Percentiles rank a stretch among this genome's conserved stretches.
Conservation (phyloP, 495 filamentous ascomycete species). For the Tuber microsphaerosporum region DNA sequence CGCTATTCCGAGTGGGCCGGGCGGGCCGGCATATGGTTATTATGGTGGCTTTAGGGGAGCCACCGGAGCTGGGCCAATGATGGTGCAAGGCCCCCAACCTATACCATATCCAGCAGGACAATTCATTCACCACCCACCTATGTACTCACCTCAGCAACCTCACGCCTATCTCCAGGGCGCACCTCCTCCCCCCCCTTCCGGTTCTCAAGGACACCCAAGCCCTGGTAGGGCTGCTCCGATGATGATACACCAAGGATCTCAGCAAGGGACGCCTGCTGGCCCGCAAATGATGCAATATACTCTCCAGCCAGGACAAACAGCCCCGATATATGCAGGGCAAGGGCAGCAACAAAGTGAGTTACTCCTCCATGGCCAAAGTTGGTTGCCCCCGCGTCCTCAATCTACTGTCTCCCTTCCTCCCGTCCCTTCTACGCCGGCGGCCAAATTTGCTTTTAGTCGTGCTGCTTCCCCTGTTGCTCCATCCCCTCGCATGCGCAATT, state of each 20-base stretch:
- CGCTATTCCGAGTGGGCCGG: conserved; percentile 52
- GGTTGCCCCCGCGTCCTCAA: conserved; percentile 39
- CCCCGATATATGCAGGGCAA: conserved; percentile 39
- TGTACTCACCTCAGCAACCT: conserved; percentile 61
- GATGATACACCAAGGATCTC: conserved; percentile 58
- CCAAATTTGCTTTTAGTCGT: conserved; percentile 24
- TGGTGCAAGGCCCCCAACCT: conserved; percentile 60
- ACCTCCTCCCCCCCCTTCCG: conserved; percentile 54
- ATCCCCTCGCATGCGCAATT: conserved; percentile 31
- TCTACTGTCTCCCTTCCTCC: conserved; percentile 34
- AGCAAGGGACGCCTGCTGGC: conserved; percentile 39
- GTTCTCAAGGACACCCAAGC: conserved; percentile 54
- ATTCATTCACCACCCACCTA: conserved; percentile 48
- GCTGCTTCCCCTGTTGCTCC: conserved; percentile 30
- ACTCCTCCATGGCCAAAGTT: conserved; percentile 34
- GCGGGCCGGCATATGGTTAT: conserved; percentile 45
- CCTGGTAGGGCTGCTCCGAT: conserved; percentile 59
- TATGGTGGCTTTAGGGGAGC: conserved; percentile 50
- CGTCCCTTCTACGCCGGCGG: conserved; percentile 17
- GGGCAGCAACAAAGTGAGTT: conserved; percentile 43
- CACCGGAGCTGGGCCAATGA: conserved; percentile 55
- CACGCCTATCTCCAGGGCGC: conserved; percentile 55
- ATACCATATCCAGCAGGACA: conserved; percentile 50
- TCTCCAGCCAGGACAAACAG: conserved; percentile 40
- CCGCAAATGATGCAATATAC: conserved; percentile 43